Evolutionary conservation across 768 basidiomycete genomes (phyloP).

Genomic region (Amanita exitialis): DNA sequence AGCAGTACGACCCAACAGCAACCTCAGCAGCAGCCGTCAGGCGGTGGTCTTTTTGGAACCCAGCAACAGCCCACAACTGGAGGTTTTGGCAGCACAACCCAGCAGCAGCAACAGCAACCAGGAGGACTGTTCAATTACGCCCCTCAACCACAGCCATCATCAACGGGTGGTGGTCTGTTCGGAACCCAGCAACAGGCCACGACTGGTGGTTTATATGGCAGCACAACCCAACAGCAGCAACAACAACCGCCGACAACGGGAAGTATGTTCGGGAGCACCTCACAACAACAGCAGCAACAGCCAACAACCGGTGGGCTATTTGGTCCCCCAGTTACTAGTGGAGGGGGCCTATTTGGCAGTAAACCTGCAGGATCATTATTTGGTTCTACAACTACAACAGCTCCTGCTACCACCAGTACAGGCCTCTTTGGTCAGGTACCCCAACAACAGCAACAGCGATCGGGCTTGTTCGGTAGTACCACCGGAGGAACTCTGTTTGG

Average conservation of each 20-base stretch:
- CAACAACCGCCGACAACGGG: conserved; percentile 3
- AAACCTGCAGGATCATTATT: conserved; percentile 14
- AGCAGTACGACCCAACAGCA: conserved; percentile 7
- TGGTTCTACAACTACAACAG: conserved; percentile 13
- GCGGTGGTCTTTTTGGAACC: conserved; percentile 18
- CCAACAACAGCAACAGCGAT: conserved; percentile 19
- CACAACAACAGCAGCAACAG: conserved; percentile 1
- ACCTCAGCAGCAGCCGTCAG: conserved; percentile 6
- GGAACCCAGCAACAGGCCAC: conserved; percentile 13
- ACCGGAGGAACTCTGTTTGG: conserved; percentile 17
- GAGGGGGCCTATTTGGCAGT: conserved; percentile 7
- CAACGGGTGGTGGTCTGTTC: conserved; percentile 13
- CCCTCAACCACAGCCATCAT: conserved; percentile 4
- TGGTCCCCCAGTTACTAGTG: conserved; percentile 7
- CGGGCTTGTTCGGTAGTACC: conserved; percentile 20
- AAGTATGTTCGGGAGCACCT: neutral
- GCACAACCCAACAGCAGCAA: conserved; percentile 9
- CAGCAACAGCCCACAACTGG: conserved; percentile 6
- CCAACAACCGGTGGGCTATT: conserved; percentile 10
- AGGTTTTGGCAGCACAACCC: conserved; percentile 7
- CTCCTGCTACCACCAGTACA: conserved; percentile 12
- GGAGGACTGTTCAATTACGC: conserved; percentile 9
- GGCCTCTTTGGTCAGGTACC: conserved; percentile 19
- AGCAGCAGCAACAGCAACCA: conserved; percentile 2
- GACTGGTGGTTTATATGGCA: conserved; percentile 14